Base-by-base conservation (phyloP, 768 basidiomycete genomes). In the Candolleomyces aberdarensis region DNA sequence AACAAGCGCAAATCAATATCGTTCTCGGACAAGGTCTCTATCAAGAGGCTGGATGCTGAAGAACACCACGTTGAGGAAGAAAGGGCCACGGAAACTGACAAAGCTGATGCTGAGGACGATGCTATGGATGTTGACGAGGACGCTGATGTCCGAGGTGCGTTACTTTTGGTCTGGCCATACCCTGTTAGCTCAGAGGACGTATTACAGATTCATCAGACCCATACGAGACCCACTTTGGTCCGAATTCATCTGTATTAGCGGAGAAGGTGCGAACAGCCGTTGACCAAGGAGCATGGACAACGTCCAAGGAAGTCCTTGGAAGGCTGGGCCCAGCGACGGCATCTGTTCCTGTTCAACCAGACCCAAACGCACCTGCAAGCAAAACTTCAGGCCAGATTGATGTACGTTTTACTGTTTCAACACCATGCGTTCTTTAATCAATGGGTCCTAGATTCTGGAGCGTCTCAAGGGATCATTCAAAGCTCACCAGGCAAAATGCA, bases 171-270 rank as follows among this genome's bases (percentile, higher is more conserved):
- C 52, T n/a, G 39, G 40, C 8, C 19, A 32, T n/a, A 22, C 48
- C 4, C 55, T 31, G 53, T 39, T 66, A 2, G 61, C 58, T 11
- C 46, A 55, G 15, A 43, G 15, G 0, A 19, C 41, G 11, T 56
- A 11, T 43, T n/a, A 43, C 51, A 32, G 64, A 56, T 19, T 44
- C 67, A 13, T 63, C 65, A 57, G 80, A 87, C 66, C 71, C 77
- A 54, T 92, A 93, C 67, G 90, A 93, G 66, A 74, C 71, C 10
- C 93, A 95, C 68, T 95, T 92, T 70, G 92, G 91, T 10, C 67
- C 80, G 14, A 75, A 77, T 5, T 82, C 92, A 3, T 59, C 73
- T n/a, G 67, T 76, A 22, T 71, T 91, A 20, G 78, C 84, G 0
- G 82, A 80, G 41, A 66, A 69, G 32, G 80, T 79, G 15, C 80